Conservation (phyloP, 2,329 filamentous ascomycete genomes). For the Apiospora pterosperma region DNA sequence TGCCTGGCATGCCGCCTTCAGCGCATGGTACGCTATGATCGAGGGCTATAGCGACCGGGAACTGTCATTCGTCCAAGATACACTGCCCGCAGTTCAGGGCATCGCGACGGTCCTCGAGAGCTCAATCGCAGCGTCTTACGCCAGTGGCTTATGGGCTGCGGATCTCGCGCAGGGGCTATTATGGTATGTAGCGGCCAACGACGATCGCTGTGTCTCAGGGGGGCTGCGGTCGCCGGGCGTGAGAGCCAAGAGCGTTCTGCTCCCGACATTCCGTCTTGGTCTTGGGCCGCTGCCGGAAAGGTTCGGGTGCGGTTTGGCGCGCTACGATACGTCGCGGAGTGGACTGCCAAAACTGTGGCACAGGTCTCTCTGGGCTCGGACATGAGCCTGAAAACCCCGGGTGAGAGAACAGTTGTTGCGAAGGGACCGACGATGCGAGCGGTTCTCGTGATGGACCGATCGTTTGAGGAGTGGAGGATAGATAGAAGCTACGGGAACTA, state of each 20-base stretch:
- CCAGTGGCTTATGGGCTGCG: constrained; percentile 16
- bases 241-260: fast-evolving
- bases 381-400: too few species aligned
- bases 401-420: neutral
- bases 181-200: constrained; percentile 19
- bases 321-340: neutral
- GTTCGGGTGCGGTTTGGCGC: constrained; percentile 11
- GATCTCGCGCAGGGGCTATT: constrained; percentile 14
- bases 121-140: constrained; percentile 4
- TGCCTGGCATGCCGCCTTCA: neutral
- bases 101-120: constrained; percentile 7
- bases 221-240: fast-evolving
- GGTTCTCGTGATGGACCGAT: too few species aligned
- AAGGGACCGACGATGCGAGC: neutral
- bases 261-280: constrained; percentile 13
- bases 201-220: constrained; percentile 7
- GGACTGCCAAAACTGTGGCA: neutral
- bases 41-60: constrained; percentile 16
- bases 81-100: constrained; percentile 13
- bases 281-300: constrained; percentile 18
- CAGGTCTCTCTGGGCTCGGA: neutral
- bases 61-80: constrained; percentile 12
- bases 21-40: constrained; percentile 15
- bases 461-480: neutral
- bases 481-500: neutral